Percentiles rank a stretch among this genome's conserved stretches.
phyloP scores from a whole-genome alignment of 192 early-diverging fungal species.

The Umbelopsis isabellina region DNA sequence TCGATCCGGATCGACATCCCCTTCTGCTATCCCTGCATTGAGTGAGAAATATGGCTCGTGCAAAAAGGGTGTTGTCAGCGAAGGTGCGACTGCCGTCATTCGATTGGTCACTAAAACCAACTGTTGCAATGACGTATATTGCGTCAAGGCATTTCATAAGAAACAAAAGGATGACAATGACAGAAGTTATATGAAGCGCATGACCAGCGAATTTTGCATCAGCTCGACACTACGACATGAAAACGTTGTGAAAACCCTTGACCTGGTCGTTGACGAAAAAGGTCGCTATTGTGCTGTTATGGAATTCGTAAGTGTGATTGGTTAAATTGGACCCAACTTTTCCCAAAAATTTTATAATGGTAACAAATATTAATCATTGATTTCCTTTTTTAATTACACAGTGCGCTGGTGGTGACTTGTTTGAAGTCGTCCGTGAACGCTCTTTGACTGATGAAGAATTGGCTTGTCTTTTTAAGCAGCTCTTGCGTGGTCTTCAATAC shows the following conservation, averaged over 20 bases:
- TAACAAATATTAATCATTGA: conserved; percentile 6
- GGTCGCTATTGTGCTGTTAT: conserved; percentile 81
- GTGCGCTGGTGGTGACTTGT: conserved; percentile 93
- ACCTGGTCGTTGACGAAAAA: conserved; percentile 90
- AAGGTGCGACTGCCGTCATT: conserved; percentile 25
- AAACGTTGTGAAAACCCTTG: conserved; percentile 92
- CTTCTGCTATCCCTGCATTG: background rate
- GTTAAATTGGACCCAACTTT: background rate
- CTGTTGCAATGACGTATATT: conserved; percentile 8
- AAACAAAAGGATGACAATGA: conserved; percentile 81
- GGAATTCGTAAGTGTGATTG: conserved; percentile 54
- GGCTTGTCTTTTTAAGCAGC: conserved; percentile 93
- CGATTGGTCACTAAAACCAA: conserved; percentile 7
- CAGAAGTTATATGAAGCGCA: conserved; percentile 91
- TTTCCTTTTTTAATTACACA: conserved; percentile 49
- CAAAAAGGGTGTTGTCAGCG: conserved; percentile 28
- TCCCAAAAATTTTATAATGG: conserved; percentile 12
- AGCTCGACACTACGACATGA: conserved; percentile 86
- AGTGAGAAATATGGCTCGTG: conserved; percentile 19
- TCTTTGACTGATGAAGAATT: conserved; percentile 74
- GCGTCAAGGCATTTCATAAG: conserved; percentile 38
- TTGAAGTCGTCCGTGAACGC: conserved; percentile 75
- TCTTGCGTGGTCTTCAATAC: conserved; percentile 86
- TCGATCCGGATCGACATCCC: conserved; percentile 5
- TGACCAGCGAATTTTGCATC: conserved; percentile 96